Evolutionary conservation across 129 eudicot species (phyloP).

Genomic region (Oenanthe sinensis): DNA sequence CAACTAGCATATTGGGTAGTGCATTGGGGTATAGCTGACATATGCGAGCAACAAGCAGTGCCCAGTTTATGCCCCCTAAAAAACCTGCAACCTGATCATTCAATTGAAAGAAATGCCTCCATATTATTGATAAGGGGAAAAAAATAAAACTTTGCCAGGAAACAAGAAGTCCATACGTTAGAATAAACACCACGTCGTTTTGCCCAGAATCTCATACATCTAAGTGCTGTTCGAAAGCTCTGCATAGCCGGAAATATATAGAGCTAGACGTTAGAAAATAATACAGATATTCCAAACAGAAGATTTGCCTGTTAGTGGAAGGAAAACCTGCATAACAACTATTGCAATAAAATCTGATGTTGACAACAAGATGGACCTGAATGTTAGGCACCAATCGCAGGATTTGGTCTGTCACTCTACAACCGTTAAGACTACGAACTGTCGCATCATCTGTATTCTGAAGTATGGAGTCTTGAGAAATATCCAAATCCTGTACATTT

Average conservation of each 20-base stretch:
- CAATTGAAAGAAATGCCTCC: neutral
- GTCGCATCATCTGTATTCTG: constrained; percentile 87
- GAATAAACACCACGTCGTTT: constrained; percentile 96
- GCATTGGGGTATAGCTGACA: constrained; percentile 77
- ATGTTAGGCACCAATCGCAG: constrained; percentile 90
- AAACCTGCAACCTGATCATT: constrained; percentile 52
- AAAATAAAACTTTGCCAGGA: neutral
- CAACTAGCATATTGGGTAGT: constrained; percentile 57
- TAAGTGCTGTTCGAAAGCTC: constrained; percentile 85
- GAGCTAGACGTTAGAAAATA: neutral
- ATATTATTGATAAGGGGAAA: neutral
- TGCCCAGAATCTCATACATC: constrained; percentile 97
- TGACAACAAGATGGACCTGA: constrained; percentile 39
- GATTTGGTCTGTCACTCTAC: constrained; percentile 91
- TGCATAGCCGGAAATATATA: constrained; percentile 19
- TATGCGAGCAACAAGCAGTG: constrained; percentile 68
- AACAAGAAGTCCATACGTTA: constrained; percentile 41
- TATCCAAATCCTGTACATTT: constrained; percentile 71
- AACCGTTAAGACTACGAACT: constrained; percentile 96
- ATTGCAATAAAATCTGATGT: neutral
- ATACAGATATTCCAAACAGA: neutral
- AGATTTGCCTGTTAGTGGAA: neutral
- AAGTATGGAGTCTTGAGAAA: constrained; percentile 87
- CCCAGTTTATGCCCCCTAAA: constrained; percentile 75
- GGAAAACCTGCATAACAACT: neutral